phyloP scores from a whole-genome alignment of 2,329 filamentous ascomycete genomes.

The Fusarium sp. region DNA sequence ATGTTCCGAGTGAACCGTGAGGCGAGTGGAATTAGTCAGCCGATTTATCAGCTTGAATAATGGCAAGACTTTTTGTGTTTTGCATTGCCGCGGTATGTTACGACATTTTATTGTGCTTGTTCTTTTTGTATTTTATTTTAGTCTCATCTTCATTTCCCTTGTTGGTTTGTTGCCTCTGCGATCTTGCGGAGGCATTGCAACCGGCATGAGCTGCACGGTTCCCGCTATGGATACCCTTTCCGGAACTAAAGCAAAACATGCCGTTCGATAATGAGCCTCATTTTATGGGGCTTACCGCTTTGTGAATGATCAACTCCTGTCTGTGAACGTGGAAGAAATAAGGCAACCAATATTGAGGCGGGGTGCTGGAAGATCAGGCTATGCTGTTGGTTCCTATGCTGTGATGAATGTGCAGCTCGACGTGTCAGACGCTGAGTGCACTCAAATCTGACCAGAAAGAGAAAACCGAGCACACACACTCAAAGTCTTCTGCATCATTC shows the following conservation, averaged over 20 bases:
- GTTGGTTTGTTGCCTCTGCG: not conserved
- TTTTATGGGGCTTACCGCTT: rapidly evolving
- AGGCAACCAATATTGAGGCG: conserved; percentile 9
- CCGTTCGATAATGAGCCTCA: not conserved
- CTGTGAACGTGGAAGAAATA: not conserved
- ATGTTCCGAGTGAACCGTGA: conserved; percentile 3
- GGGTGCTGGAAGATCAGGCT: conserved; percentile 1
- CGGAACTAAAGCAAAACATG: not conserved
- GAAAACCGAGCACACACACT: conserved; percentile 8
- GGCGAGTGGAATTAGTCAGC: conserved; percentile 6
- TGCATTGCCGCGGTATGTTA: not conserved
- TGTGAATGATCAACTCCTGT: not conserved
- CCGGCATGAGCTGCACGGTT: not conserved
- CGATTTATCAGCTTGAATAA: conserved; percentile 14
- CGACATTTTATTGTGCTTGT: not conserved
- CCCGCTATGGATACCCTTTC: conserved; percentile 14
- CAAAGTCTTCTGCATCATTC: rapidly evolving
- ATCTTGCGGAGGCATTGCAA: too few relatives aligned
- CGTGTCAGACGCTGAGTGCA: conserved; percentile 11
- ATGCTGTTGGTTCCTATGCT: conserved; percentile 9
- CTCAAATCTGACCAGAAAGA: not conserved
- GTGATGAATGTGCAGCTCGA: conserved; percentile 3
- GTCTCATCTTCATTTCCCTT: too few relatives aligned
- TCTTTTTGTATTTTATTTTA: not conserved
- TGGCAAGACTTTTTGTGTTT: not conserved